These are phyloP conservation scores for Petunia axillaris DNA, from an alignment of 257 asterid species.

Conservation along the genomic window DNA sequence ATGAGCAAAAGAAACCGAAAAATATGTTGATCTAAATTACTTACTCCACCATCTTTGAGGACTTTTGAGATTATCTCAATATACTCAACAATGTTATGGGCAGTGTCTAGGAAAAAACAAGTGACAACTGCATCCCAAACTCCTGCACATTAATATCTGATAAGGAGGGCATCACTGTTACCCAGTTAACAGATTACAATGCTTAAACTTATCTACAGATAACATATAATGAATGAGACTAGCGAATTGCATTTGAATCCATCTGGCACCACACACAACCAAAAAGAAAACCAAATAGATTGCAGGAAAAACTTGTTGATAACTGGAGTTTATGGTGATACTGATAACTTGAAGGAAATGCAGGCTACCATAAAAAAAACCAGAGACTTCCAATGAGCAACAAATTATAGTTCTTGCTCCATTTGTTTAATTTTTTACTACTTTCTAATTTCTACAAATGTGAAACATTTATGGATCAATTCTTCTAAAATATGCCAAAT, in stretches of 20 bases:
- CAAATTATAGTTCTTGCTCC: not conserved
- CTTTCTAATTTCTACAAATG: not conserved
- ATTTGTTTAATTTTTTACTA: not conserved
- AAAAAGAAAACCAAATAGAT: not conserved
- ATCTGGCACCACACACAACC: not conserved
- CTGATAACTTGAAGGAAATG: slow-evolving; percentile 8
- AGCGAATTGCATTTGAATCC: slow-evolving; percentile 13
- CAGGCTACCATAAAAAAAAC: slow-evolving; percentile 1
- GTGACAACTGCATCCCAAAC: slow-evolving; percentile 98
- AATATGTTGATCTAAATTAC: slow-evolving; percentile 37
- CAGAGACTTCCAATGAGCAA: not conserved
- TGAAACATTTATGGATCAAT: not conserved
- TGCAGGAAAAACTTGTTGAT: not conserved
- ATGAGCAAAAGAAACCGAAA: slow-evolving; percentile 20
- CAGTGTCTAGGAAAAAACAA: slow-evolving; percentile 96
- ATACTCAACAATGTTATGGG: slow-evolving; percentile 94
- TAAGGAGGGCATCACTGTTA: slow-evolving; percentile 9
- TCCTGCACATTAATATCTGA: slow-evolving; percentile 56
- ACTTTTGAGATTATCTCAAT: slow-evolving; percentile 82
- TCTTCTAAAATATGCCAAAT: no score
- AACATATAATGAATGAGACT: not conserved
- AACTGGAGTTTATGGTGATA: slow-evolving; percentile 18
- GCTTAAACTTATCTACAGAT: not conserved
- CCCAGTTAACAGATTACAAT: not conserved
- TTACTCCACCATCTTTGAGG: slow-evolving; percentile 93